Base-by-base conservation (phyloP, 2,329 filamentous ascomycete genomes). In the Sclerotiophoma versabilis region DNA sequence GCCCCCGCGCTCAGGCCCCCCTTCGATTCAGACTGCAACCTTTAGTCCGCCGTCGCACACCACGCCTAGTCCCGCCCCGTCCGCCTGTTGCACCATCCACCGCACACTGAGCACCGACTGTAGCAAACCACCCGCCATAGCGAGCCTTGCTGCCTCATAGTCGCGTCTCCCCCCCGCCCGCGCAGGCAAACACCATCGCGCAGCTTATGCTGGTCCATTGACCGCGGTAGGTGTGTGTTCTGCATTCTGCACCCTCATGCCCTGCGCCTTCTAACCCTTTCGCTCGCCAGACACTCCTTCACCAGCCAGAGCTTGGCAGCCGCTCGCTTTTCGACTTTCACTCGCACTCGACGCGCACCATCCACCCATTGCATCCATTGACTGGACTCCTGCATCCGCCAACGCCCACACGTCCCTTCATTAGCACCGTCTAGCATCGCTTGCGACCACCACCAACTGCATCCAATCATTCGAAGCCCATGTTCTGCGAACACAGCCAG, bases 251-350 rank as follows among this genome's bases (percentile, higher is more conserved):
- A 37, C 38, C 46, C 32, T 42, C 23, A 25, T 38, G 36, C 29
- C 29, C 38, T 14, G 23, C 1, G 38, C 30, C 5, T 22, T 19
- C 49, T 53, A 42, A 53, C 26, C 32, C 17, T 20, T 32, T 12
- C 27, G 55, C 30, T 44, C 26, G 5, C 10, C 52, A 50, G 46
- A 47, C 53, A 42, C 48, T 56, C 53, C 53, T 43, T 50, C 47
- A 56, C 70, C 72, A 72, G 69, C 69, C 66, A 53, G 41, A 57
- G 46, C 63, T 70, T 73, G 73, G 74, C 73, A 73, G 76, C 75
- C 75, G 61, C 65, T 76, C 74, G 62, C 75, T 76, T 76, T 70
- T 64, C 74, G 68, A 68, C 64, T 58, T 57, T 68, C 69, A 46
- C 68, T 70, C 66, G 26, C 44, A 38, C 14, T 43, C 30, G 55